Conservation (phyloP, 768 basidiomycete genomes). For the Russula vinacea region DNA sequence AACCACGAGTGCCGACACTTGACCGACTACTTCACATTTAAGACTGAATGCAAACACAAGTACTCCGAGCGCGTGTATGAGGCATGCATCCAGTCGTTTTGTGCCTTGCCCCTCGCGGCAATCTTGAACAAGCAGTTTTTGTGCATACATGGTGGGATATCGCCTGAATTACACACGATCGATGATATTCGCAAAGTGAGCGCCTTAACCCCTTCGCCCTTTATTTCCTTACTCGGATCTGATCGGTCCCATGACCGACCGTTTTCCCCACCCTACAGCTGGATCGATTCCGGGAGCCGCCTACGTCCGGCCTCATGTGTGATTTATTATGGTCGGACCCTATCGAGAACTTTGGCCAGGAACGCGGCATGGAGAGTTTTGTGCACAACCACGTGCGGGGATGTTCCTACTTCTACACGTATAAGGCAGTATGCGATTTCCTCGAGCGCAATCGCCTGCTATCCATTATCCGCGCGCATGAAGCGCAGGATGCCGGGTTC, state of each 20-base stretch:
- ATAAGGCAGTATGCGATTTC: conserved; percentile 96
- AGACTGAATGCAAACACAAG: conserved; percentile 99
- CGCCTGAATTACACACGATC: conserved; percentile 90
- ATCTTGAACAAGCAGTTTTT: conserved; percentile 99
- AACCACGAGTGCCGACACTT: conserved; percentile 99
- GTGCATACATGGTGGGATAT: conserved; percentile 96
- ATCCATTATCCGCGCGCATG: conserved; percentile 96
- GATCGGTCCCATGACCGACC: conserved; percentile 6
- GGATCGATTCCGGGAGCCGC: conserved; percentile 97
- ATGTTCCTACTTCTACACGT: conserved; percentile 94
- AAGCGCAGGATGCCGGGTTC: conserved; percentile 94
- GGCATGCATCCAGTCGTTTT: conserved; percentile 97
- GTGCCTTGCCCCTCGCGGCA: conserved; percentile 89
- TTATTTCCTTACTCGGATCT: neutral
- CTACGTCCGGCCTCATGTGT: conserved; percentile 96
- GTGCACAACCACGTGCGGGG: conserved; percentile 96
- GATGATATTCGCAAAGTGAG: conserved; percentile 88
- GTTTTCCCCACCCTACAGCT: conserved; percentile 51
- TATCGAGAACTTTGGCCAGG: conserved; percentile 93
- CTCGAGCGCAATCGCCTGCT: conserved; percentile 94
- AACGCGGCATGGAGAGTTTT: conserved; percentile 86
- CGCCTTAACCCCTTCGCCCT: conserved; percentile 19
- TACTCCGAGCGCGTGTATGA: conserved; percentile 97
- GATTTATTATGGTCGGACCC: conserved; percentile 99
- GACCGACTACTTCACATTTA: conserved; percentile 99